phyloP scores from a whole-genome alignment of 345 rosid genomes.

The Ricinus communis region DNA sequence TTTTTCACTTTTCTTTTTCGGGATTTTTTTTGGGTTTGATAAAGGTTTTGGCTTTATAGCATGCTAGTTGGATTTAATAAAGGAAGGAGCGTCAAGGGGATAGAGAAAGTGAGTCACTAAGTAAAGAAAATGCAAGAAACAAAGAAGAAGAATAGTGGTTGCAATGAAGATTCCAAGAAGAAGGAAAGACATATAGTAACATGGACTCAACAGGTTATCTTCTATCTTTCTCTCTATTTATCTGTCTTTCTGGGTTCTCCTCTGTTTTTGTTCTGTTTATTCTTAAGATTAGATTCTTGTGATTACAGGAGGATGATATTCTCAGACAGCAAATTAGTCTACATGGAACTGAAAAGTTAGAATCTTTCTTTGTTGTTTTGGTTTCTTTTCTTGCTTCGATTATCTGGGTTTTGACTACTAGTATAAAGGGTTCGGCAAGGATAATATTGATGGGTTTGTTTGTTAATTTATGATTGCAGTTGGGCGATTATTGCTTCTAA shows the following conservation, averaged over 20 bases:
- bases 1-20: conserved; percentile 10
- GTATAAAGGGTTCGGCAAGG: too few relatives aligned
- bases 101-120: background rate
- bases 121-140: conserved; percentile 47
- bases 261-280: conserved; percentile 6
- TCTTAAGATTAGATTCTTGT: conserved; percentile 14
- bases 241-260: background rate
- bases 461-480: conserved; percentile 43
- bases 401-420: background rate
- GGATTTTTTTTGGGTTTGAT: conserved; percentile 18
- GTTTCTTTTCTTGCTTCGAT: background rate
- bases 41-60: conserved; percentile 46
- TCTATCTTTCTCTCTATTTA: background rate
- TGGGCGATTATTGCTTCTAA: conserved; percentile 94
- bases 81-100: conserved; percentile 56
- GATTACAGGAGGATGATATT: conserved; percentile 83
- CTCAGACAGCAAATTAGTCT: conserved; percentile 74
- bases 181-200: conserved; percentile 77
- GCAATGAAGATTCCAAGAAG: conserved; percentile 70
- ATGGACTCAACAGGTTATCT: conserved; percentile 57
- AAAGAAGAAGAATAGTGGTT: conserved; percentile 44
- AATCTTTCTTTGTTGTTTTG: background rate
- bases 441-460: conserved; percentile 11
- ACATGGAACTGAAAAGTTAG: conserved; percentile 91
- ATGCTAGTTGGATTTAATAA: conserved; percentile 59